Conservation (phyloP, 768 basidiomycete species). For the Daedaleopsis sinensis region DNA sequence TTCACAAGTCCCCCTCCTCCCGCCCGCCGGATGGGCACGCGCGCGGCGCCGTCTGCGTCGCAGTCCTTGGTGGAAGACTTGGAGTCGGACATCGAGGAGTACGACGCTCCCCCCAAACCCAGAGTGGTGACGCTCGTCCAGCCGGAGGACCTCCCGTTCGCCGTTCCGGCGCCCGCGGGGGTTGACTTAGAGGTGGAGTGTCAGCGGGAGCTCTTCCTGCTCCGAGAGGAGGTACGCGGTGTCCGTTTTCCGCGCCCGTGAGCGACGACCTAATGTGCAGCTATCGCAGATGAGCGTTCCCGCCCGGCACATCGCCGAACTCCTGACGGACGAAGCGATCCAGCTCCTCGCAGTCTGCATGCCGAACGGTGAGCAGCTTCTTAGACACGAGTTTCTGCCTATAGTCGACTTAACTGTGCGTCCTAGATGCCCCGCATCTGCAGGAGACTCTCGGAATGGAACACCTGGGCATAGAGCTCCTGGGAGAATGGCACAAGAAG, state of each 20-base stretch:
- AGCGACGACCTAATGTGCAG: background rate
- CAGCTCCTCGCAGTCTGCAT: slow-evolving; percentile 1
- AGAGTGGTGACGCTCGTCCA: slow-evolving; percentile 3
- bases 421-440: slow-evolving; percentile 6
- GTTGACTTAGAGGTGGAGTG: slow-evolving; percentile 7
- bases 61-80: slow-evolving; percentile 15
- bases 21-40: slow-evolving; percentile 10
- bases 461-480: background rate
- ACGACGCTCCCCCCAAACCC: background rate
- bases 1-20: slow-evolving; percentile 14
- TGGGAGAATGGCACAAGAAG: background rate
- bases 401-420: background rate
- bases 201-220: slow-evolving; percentile 8
- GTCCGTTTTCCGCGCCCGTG: background rate
- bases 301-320: background rate
- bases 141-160: background rate
- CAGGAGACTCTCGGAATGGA: background rate
- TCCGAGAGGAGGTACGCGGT: slow-evolving; percentile 18
- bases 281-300: background rate
- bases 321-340: background rate
- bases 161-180: background rate
- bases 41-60: slow-evolving; percentile 16
- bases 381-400: background rate
- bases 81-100: slow-evolving; percentile 10
- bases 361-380: slow-evolving; percentile 6